These are phyloP conservation scores for Porcisia hertigi DNA, from an alignment of 208 protist genomes.

Conservation along the genomic window DNA sequence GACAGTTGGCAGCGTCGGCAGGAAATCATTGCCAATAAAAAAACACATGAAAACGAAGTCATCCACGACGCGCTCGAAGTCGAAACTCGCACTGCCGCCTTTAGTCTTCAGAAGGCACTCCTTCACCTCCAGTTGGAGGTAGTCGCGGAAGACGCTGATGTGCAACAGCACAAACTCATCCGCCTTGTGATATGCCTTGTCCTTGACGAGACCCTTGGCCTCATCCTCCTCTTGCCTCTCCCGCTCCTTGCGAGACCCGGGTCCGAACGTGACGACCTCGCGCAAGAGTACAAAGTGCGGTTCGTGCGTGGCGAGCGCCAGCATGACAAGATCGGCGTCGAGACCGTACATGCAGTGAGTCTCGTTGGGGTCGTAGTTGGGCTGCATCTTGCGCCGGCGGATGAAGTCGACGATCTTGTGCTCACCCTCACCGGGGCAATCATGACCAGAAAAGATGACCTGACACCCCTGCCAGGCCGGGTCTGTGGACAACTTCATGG, in stretches of 20 bases:
- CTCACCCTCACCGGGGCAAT: constrained; percentile 98
- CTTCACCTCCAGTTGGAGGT: constrained; percentile 92
- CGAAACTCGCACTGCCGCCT: constrained; percentile 27
- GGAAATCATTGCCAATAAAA: constrained; percentile 99
- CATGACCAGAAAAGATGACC: constrained; percentile 95
- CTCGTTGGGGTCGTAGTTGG: constrained; percentile 94
- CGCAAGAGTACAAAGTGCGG: constrained; percentile 97
- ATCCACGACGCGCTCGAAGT: constrained; percentile 95
- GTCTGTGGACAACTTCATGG: constrained; percentile 92
- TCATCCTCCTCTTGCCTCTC: constrained; percentile 77
- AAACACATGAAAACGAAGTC: constrained; percentile 98
- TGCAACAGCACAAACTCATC: constrained; percentile 92
- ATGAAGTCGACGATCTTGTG: constrained; percentile 99
- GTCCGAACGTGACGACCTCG: constrained; percentile 92
- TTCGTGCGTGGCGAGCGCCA: constrained; percentile 96
- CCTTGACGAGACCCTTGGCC: constrained; percentile 77
- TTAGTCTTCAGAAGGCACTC: constrained; percentile 27
- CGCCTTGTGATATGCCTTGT: constrained; percentile 80
- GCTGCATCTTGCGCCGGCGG: constrained; percentile 90
- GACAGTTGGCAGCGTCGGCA: constrained; percentile 95
- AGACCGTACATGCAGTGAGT: constrained; percentile 98
- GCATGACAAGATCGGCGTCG: constrained; percentile 98
- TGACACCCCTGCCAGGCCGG: constrained; percentile 91
- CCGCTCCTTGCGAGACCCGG: constrained; percentile 65
- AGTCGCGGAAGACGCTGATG: constrained; percentile 95